These are phyloP conservation scores for Diplosphaera chodatii DNA, from an alignment of 139 green algal genomes.

Conservation along the genomic window DNA sequence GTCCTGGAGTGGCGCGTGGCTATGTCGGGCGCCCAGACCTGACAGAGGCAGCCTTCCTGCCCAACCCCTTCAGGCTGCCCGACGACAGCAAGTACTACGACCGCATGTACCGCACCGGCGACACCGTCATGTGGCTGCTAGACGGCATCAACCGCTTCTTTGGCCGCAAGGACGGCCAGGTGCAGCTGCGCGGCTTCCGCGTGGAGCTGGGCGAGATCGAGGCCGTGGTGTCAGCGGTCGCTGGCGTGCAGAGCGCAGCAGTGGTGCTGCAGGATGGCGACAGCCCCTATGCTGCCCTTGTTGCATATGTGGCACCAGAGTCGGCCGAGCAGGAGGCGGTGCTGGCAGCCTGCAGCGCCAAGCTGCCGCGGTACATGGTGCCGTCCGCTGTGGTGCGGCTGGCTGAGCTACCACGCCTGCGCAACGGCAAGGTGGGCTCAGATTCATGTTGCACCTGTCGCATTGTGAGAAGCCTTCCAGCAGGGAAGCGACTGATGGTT, in stretches of 20 bases:
- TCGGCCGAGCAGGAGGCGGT: background rate
- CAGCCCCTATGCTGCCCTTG: background rate
- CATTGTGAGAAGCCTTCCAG: too few relatives aligned
- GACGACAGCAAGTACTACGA: too few relatives aligned
- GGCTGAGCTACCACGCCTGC: conserved; percentile 6
- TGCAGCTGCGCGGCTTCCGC: conserved; percentile 41
- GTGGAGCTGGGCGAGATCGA: conserved; percentile 49
- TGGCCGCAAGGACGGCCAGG: conserved; percentile 6
- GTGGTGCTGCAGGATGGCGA: conserved; percentile 1
- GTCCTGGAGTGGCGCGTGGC: conserved; percentile 6
- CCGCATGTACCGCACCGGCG: too few relatives aligned
- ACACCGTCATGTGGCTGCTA: too few relatives aligned
- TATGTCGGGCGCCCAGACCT: conserved; percentile 14
- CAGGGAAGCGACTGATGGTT: too few relatives aligned
- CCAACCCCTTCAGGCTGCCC: conserved; percentile 18
- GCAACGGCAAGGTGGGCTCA: conserved; percentile 18
- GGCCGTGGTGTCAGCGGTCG: conserved; percentile 1
- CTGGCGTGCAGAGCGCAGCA: too few relatives aligned
- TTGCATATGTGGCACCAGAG: conserved; percentile 11
- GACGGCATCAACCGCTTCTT: too few relatives aligned
- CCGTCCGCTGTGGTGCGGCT: conserved; percentile 6
- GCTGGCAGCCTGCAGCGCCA: background rate
- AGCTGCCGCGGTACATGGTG: conserved; percentile 26
- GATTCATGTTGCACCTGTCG: background rate
- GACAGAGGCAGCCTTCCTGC: conserved; percentile 4